Conservation (phyloP, 1,284 basidiomycete species). For the Testicularia cyperi region DNA sequence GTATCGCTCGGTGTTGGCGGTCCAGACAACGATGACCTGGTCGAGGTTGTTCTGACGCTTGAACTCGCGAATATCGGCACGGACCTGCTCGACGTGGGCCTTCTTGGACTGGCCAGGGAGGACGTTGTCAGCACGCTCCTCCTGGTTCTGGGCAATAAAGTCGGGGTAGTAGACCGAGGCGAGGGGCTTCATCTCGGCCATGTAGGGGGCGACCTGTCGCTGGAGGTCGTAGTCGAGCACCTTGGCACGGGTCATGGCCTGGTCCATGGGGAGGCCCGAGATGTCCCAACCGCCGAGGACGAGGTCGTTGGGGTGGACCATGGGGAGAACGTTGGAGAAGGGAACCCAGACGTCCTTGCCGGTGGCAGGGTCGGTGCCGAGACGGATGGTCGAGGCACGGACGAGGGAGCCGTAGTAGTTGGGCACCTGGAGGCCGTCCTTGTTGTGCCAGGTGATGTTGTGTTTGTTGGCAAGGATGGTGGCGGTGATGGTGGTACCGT, state of each 20-base stretch:
- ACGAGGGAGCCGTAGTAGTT: conserved; percentile 79
- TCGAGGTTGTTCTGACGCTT: conserved; percentile 82
- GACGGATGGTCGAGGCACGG: conserved; percentile 88
- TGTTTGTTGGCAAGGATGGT: conserved; percentile 95
- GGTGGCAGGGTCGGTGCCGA: conserved; percentile 78
- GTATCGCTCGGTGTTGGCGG: conserved; percentile 98
- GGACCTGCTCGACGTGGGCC: conserved; percentile 86
- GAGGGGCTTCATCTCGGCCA: conserved; percentile 80
- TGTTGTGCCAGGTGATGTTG: conserved; percentile 93
- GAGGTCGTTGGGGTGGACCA: conserved; percentile 98
- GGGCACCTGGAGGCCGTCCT: conserved; percentile 85
- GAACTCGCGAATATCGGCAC: conserved; percentile 89
- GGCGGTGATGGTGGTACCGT: conserved; percentile 89
- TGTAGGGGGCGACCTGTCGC: conserved; percentile 84
- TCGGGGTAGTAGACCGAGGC: conserved; percentile 79
- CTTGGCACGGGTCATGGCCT: conserved; percentile 89
- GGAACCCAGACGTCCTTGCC: conserved; percentile 93
- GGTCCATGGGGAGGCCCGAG: conserved; percentile 78
- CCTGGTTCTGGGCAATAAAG: conserved; percentile 92
- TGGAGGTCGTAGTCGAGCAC: conserved; percentile 97
- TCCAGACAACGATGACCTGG: conserved; percentile 86
- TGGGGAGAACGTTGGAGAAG: conserved; percentile 88
- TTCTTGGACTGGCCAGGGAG: conserved; percentile 83
- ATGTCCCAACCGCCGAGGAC: conserved; percentile 98
- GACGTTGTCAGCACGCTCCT: conserved; percentile 89